Percentiles rank a stretch among this genome's conserved stretches.
phyloP scores from a whole-genome alignment of 2,329 filamentous ascomycete genomes.

The Alternaria sp. region DNA sequence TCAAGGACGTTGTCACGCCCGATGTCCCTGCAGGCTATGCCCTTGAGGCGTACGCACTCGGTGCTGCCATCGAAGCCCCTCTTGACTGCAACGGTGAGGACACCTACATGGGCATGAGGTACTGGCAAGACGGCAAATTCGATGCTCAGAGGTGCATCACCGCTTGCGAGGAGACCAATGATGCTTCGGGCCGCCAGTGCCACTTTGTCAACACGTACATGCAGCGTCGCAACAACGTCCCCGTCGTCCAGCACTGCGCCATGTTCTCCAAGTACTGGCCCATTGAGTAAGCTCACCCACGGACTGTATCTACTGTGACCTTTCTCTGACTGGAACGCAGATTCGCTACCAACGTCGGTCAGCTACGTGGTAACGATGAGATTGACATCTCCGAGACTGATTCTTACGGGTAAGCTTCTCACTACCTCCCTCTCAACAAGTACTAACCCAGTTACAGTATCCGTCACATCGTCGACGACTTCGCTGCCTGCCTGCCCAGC shows the following conservation, averaged over 20 bases:
- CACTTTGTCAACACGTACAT: slow-evolving; percentile 45
- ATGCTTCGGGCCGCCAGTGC: slow-evolving; percentile 25
- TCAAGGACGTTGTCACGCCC: slow-evolving; percentile 5
- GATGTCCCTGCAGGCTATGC: not conserved
- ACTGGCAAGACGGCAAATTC: slow-evolving; percentile 34
- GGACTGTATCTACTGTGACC: not conserved
- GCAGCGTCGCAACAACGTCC: slow-evolving; percentile 29
- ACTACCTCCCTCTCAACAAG: not conserved
- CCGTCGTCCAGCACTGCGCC: slow-evolving; percentile 35
- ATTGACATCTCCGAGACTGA: slow-evolving; percentile 3
- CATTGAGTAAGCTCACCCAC: not conserved
- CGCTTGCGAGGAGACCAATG: slow-evolving; percentile 22
- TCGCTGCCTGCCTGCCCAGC: not conserved
- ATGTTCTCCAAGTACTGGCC: slow-evolving; percentile 15
- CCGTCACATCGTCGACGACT: not conserved
- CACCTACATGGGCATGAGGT: slow-evolving; percentile 29
- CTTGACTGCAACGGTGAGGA: slow-evolving; percentile 35
- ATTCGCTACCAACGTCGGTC: slow-evolving; percentile 13
- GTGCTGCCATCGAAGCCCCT: slow-evolving; percentile 38
- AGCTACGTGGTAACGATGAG: not conserved
- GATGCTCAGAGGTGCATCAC: slow-evolving; percentile 40
- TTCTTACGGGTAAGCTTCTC: slow-evolving; percentile 1
- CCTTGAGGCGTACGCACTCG: slow-evolving; percentile 16
- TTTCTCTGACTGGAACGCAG: not conserved
- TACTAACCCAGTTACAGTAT: not conserved